Conservation (phyloP, 495 filamentous ascomycete genomes). For the Geoglossum glabrum region DNA sequence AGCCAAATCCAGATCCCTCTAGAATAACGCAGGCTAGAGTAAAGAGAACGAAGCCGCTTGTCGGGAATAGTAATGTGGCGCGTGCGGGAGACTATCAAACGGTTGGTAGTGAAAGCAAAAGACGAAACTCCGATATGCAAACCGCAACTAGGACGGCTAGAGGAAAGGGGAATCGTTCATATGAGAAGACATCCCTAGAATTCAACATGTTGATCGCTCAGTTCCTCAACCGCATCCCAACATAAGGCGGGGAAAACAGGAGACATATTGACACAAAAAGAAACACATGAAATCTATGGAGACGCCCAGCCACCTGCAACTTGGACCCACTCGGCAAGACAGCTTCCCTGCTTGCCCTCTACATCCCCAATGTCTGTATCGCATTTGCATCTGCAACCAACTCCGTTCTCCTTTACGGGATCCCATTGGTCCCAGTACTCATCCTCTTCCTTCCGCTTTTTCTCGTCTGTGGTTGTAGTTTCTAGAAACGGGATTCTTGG, state of each 20-base stretch:
- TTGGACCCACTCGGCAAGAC: constrained; percentile 90
- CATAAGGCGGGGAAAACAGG: neutral
- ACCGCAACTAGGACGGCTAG: neutral
- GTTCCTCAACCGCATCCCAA: constrained; percentile 1
- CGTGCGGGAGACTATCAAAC: neutral
- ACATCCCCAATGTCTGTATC: constrained; percentile 98
- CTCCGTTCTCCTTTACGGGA: constrained; percentile 79
- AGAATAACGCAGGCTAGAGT: neutral
- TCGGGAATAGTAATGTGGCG: neutral
- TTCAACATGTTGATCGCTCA: constrained; percentile 1
- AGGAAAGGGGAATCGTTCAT: neutral
- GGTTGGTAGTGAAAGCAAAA: neutral
- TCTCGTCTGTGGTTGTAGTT: constrained; percentile 64
- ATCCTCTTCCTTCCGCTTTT: constrained; percentile 80
- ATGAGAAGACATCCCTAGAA: neutral
- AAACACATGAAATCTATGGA: constrained; percentile 16
- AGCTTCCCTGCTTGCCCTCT: constrained; percentile 90
- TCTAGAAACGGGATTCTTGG: constrained; percentile 67
- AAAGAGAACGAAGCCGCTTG: neutral
- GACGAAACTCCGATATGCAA: constrained; percentile 2
- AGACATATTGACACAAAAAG: neutral
- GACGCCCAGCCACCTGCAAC: constrained; percentile 90
- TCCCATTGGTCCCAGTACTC: constrained; percentile 90
- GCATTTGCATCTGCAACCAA: constrained; percentile 90
- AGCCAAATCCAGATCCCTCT: neutral